Evolutionary conservation across 371 early-diverging fungal species (phyloP).

Genomic region (Lichtheimia hyalospora): DNA sequence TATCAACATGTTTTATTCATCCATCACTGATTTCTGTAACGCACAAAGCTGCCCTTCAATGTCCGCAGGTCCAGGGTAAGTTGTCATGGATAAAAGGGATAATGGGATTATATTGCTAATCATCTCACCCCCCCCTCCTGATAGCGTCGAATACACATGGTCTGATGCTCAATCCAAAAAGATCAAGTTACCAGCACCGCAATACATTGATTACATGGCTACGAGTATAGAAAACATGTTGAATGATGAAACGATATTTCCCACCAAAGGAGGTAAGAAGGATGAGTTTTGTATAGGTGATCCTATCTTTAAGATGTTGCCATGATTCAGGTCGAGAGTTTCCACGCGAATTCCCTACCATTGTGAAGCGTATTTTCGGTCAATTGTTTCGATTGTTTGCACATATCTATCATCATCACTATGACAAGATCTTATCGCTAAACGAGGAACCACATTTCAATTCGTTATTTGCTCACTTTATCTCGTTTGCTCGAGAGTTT

Average conservation of each 20-base stretch:
- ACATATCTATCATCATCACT: slow-evolving; percentile 94
- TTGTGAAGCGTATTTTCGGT: slow-evolving; percentile 71
- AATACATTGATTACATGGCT: slow-evolving; percentile 92
- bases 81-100: not conserved
- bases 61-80: slow-evolving; percentile 84
- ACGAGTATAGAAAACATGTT: slow-evolving; percentile 87
- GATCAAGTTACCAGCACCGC: slow-evolving; percentile 86
- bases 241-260: slow-evolving; percentile 86
- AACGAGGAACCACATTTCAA: slow-evolving; percentile 90
- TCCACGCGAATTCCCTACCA: slow-evolving; percentile 74
- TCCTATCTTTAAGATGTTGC: not conserved
- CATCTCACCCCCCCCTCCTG: not conserved
- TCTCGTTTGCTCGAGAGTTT: slow-evolving; percentile 89
- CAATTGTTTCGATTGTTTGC: slow-evolving; percentile 91
- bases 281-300: not conserved
- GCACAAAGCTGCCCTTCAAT: slow-evolving; percentile 79
- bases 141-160: slow-evolving; percentile 87
- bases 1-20: slow-evolving; percentile 89
- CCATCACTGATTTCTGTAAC: slow-evolving; percentile 90
- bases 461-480: slow-evolving; percentile 92
- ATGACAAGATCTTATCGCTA: slow-evolving; percentile 80
- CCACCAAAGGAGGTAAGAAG: slow-evolving; percentile 64
- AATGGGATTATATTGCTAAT: not conserved
- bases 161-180: slow-evolving; percentile 83
- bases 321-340: slow-evolving; percentile 63